A percentile compares a stretch with the other conserved stretches of the same genome.
Evolutionary conservation across 768 basidiomycete genomes (phyloP).

Genomic region (Dioszegia crocea): DNA sequence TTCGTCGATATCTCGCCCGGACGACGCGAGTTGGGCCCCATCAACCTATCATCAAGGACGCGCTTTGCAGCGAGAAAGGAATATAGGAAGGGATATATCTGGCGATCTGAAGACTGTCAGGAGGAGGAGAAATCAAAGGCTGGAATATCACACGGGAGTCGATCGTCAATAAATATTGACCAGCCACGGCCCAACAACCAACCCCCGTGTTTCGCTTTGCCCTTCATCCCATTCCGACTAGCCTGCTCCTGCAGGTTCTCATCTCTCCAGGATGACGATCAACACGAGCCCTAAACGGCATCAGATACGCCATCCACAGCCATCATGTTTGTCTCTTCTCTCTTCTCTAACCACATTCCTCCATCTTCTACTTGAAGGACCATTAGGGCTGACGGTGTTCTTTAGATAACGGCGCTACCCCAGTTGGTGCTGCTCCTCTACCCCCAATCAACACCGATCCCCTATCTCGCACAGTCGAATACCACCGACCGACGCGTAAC

Average conservation of each 20-base stretch:
- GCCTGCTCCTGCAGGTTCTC: background rate
- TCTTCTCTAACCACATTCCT: background rate
- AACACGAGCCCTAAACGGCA: constrained; percentile 39
- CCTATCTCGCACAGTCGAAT: constrained; percentile 44
- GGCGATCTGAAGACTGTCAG: too few relatives aligned
- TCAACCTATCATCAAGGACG: too few relatives aligned
- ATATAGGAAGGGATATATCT: too few relatives aligned
- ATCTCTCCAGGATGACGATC: background rate
- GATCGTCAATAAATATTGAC: too few relatives aligned
- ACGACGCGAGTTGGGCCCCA: too few relatives aligned
- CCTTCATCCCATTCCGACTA: background rate
- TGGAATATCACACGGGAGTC: too few relatives aligned
- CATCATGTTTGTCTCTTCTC: constrained; percentile 33
- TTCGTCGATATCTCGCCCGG: too few relatives aligned
- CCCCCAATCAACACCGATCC: background rate
- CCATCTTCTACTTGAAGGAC: background rate
- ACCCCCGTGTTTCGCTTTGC: background rate
- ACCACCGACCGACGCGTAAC: constrained; percentile 48
- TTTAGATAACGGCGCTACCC: constrained; percentile 46
- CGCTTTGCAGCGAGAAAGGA: too few relatives aligned
- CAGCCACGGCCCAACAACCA: background rate
- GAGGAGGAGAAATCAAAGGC: too few relatives aligned
- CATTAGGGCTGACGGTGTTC: background rate
- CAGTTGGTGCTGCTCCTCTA: constrained; percentile 21
- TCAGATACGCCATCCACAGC: constrained; percentile 49